Conservation (phyloP, 768 basidiomycete genomes). For the Suillus subluteus region DNA sequence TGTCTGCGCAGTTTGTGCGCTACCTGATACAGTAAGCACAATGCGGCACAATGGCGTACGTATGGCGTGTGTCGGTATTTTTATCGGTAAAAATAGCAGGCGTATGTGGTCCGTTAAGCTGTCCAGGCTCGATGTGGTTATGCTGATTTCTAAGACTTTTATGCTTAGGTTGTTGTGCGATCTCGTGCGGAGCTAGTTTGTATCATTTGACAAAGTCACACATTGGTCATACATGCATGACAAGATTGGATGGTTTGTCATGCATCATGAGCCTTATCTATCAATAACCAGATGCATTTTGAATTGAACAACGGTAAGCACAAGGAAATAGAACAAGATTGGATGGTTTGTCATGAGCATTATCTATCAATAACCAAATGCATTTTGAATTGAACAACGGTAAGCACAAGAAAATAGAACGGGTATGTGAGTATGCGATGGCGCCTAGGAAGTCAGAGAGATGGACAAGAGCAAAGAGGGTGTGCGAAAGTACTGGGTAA, state of each 20-base stretch:
- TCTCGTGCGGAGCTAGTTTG: neutral
- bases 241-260: neutral
- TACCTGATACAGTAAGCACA: neutral
- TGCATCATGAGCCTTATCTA: neutral
- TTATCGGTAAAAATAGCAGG: neutral
- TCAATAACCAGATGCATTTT: neutral
- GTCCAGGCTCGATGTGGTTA: neutral
- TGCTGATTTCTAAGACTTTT: neutral
- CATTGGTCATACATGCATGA: neutral
- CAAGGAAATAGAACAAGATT: neutral
- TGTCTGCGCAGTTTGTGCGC: neutral
- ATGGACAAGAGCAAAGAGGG: neutral
- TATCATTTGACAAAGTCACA: neutral
- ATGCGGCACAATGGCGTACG: neutral
- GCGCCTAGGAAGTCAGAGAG: neutral
- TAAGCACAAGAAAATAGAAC: neutral
- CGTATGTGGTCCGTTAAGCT: neutral
- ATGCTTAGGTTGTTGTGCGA: neutral
- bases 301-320: neutral
- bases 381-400: neutral
- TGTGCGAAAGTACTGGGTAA: neutral
- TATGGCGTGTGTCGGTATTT: neutral
- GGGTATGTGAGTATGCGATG: neutral
- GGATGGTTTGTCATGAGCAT: neutral
- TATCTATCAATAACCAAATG: neutral